phyloP scores from a whole-genome alignment of 2,329 filamentous ascomycete species.

The Fusarium odoratissimum region DNA sequence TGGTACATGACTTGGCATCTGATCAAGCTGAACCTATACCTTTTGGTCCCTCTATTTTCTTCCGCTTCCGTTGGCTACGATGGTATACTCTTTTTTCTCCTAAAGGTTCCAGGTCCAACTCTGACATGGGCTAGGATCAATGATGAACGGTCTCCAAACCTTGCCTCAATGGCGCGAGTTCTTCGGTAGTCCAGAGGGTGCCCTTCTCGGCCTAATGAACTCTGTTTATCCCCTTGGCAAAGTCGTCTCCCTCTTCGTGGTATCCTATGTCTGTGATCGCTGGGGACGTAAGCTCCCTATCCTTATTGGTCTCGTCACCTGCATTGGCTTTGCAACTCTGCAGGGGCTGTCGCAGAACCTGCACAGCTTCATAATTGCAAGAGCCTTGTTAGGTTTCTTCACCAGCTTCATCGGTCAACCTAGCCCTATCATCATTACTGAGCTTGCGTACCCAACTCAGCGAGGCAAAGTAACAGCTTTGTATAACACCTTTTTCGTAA shows the following conservation, averaged over 20 bases:
- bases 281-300: slow-evolving; percentile 55
- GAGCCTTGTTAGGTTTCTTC: slow-evolving; percentile 49
- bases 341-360: slow-evolving; percentile 46
- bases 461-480: slow-evolving; percentile 48
- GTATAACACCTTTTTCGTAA: slow-evolving; percentile 49
- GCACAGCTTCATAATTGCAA: slow-evolving; percentile 45
- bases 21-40: background rate
- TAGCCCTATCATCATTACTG: slow-evolving; percentile 49
- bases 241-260: slow-evolving; percentile 51
- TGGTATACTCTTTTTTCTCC: fast-evolving
- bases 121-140: slow-evolving; percentile 43
- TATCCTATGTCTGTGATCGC: slow-evolving; percentile 52
- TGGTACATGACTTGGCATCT: slow-evolving; percentile 6
- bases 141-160: slow-evolving; percentile 59
- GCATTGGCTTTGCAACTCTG: slow-evolving; percentile 47
- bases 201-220: slow-evolving; percentile 52
- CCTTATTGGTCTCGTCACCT: slow-evolving; percentile 47
- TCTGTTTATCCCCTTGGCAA: slow-evolving; percentile 54
- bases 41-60: background rate
- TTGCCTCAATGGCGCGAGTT: slow-evolving; percentile 54
- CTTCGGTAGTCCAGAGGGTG: slow-evolving; percentile 51
- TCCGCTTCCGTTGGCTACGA: slow-evolving; percentile 1
- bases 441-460: slow-evolving; percentile 51
- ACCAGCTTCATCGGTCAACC: slow-evolving; percentile 47
- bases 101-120: fast-evolving